Evolutionary conservation across 352 stramenopile species (phyloP).

Genomic region (Elongisporangium undulatum): DNA sequence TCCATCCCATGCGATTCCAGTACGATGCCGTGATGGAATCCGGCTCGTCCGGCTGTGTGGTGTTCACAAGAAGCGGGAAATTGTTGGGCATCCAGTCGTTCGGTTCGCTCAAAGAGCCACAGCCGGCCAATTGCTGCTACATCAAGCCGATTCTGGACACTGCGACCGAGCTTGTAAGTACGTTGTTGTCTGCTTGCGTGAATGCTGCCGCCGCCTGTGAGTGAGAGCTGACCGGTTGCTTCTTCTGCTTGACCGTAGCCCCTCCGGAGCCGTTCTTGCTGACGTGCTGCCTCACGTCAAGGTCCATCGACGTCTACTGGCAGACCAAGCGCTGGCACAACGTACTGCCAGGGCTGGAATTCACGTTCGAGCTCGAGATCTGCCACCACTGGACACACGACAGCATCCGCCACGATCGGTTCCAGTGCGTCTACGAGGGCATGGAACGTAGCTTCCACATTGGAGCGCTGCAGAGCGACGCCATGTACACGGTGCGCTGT

Average conservation of each 20-base stretch:
- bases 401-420: slow-evolving; percentile 17
- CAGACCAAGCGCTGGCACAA: slow-evolving; percentile 43
- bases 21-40: slow-evolving; percentile 41
- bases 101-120: slow-evolving; percentile 23
- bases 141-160: slow-evolving; percentile 52
- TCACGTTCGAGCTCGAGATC: slow-evolving; percentile 56
- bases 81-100: slow-evolving; percentile 51
- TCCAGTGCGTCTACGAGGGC: slow-evolving; percentile 38
- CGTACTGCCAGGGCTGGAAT: slow-evolving; percentile 23
- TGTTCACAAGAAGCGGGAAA: slow-evolving; percentile 59
- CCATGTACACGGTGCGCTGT: slow-evolving; percentile 49
- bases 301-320: slow-evolving; percentile 52
- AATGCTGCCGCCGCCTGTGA: background rate
- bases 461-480: slow-evolving; percentile 19
- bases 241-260: slow-evolving; percentile 13
- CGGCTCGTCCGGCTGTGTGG: slow-evolving; percentile 26
- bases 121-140: slow-evolving; percentile 33
- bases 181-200: slow-evolving; percentile 15
- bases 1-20: slow-evolving; percentile 43
- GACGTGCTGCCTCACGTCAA: slow-evolving; percentile 34
- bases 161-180: slow-evolving; percentile 52
- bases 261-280: slow-evolving; percentile 56
- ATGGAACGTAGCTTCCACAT: slow-evolving; percentile 25
- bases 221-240: background rate
- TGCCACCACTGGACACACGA: slow-evolving; percentile 20